A percentile compares a stretch with the other conserved stretches of the same genome.
These are phyloP conservation scores for Melocanna baccifera DNA, from an alignment of 176 grass and related monocot species.

Conservation along the genomic window DNA sequence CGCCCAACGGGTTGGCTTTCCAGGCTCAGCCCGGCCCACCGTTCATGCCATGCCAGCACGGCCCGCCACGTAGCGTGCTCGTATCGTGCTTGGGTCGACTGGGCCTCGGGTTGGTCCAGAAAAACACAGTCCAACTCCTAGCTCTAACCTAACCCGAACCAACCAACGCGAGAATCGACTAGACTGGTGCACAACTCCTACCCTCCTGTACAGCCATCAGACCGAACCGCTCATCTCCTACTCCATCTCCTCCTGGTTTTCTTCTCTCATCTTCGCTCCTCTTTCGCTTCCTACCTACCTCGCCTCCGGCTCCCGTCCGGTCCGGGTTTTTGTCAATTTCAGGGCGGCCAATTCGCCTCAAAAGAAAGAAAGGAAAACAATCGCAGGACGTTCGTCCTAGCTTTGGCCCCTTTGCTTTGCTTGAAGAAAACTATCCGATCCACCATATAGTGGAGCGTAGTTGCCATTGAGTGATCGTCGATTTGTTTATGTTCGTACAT, in stretches of 20 bases:
- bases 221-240: not conserved
- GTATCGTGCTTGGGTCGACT: no score
- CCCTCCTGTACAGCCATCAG: not conserved
- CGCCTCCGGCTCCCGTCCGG: not conserved
- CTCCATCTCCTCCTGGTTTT: slow-evolving; percentile 15
- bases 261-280: no score
- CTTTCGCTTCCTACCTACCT: not conserved
- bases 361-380: not conserved
- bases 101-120: no score
- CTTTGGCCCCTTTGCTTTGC: not conserved
- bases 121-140: no score
- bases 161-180: slow-evolving; percentile 1
- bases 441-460: not conserved
- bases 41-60: no score
- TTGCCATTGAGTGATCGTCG: not conserved
- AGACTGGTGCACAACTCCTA: not conserved
- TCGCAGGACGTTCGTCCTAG: not conserved
- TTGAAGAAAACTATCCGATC: not conserved
- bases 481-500: not conserved
- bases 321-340: slow-evolving; percentile 14
- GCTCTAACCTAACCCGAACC: not conserved
- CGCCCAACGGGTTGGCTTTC: no score
- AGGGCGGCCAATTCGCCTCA: not conserved
- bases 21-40: no score
- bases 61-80: no score